phyloP scores from a whole-genome alignment of 1,139 yeast genomes.

The Suhomyces taliae region DNA sequence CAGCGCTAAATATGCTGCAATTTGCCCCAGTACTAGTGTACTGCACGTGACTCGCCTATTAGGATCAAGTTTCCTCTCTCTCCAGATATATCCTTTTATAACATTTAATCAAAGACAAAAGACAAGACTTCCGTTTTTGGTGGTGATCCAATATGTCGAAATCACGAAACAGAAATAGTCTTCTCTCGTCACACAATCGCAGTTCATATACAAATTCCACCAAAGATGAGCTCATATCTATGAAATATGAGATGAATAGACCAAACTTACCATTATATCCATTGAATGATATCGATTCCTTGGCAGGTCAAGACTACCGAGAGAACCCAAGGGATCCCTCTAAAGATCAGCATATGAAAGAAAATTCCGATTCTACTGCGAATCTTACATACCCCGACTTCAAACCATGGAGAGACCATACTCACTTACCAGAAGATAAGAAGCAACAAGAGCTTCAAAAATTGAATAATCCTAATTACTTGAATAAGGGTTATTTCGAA shows the following conservation, averaged over 20 bases:
- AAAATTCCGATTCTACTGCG: background rate
- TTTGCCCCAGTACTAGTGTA: too few relatives aligned
- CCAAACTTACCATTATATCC: conserved; percentile 42
- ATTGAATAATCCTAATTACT: conserved; percentile 32
- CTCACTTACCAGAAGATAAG: conserved; percentile 45
- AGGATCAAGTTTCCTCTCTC: too few relatives aligned
- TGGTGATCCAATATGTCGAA: conserved; percentile 31
- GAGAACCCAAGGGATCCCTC: background rate
- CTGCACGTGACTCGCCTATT: too few relatives aligned
- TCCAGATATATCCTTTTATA: too few relatives aligned
- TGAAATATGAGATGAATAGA: conserved; percentile 39
- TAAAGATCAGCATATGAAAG: background rate
- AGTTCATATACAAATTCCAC: conserved; percentile 23
- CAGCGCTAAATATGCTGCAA: too few relatives aligned
- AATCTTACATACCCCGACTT: conserved; percentile 66
- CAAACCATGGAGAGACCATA: conserved; percentile 70
- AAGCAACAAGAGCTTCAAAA: conserved; percentile 26
- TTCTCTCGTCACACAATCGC: conserved; percentile 33
- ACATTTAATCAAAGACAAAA: background rate
- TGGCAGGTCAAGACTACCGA: background rate
- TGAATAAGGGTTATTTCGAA: conserved; percentile 49
- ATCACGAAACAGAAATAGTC: conserved; percentile 34
- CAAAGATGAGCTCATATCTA: conserved; percentile 36
- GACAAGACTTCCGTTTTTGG: background rate
- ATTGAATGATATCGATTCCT: conserved; percentile 23